phyloP scores from a whole-genome alignment of 2,329 filamentous ascomycete species.

The Aspergillus costaricaensis region DNA sequence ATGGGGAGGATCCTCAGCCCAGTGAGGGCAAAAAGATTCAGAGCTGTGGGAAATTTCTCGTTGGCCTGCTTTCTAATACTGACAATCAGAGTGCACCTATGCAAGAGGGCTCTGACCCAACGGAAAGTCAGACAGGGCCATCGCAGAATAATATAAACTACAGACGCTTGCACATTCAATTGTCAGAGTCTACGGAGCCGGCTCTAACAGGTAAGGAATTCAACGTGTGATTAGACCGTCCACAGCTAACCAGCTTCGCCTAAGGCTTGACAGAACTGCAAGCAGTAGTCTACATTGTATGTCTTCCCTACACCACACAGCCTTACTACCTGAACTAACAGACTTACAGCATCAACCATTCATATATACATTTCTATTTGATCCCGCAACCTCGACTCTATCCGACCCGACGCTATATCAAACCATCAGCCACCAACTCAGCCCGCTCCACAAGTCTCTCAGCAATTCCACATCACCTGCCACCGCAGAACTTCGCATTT shows the following conservation, averaged over 20 bases:
- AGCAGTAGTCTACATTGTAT: slow-evolving; percentile 47
- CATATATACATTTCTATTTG: slow-evolving; percentile 54
- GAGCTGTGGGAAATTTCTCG: slow-evolving; percentile 41
- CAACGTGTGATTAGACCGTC: not conserved
- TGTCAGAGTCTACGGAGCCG: slow-evolving; percentile 21
- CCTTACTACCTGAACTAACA: slow-evolving; percentile 11
- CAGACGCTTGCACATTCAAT: slow-evolving; percentile 39
- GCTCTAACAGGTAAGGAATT: slow-evolving; percentile 19
- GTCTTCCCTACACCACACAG: slow-evolving; percentile 9
- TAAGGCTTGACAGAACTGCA: slow-evolving; percentile 31
- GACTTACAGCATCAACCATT: slow-evolving; percentile 49
- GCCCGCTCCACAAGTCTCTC: slow-evolving; percentile 50
- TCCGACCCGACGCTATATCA: slow-evolving; percentile 48
- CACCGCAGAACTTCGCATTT: slow-evolving; percentile 43
- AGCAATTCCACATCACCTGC: slow-evolving; percentile 49
- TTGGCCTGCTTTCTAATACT: slow-evolving; percentile 47
- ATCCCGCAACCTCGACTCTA: slow-evolving; percentile 44
- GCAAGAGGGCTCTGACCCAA: slow-evolving; percentile 28
- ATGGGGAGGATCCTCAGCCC: slow-evolving; percentile 6
- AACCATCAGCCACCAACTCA: slow-evolving; percentile 51
- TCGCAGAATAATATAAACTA: slow-evolving; percentile 36
- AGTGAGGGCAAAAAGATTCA: slow-evolving; percentile 21
- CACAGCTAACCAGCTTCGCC: not conserved
- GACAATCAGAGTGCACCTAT: slow-evolving; percentile 33
- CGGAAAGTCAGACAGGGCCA: slow-evolving; percentile 22